Percentiles rank a stretch among this genome's conserved stretches.
phyloP scores from a whole-genome alignment of 2,329 filamentous ascomycete species.

The Alternaria viburni region DNA sequence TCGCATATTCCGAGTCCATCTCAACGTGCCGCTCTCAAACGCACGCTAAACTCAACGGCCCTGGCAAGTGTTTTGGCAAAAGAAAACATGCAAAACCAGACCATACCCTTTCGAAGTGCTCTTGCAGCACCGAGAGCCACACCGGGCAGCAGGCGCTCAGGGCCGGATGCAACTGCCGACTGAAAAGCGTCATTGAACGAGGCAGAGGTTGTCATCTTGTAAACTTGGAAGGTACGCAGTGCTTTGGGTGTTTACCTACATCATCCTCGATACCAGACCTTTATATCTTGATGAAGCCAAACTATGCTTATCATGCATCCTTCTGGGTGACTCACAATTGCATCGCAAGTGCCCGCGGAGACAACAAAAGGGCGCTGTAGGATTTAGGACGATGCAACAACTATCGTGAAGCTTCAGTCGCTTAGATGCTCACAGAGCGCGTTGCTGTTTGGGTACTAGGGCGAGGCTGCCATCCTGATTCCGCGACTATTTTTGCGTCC shows the following conservation, averaged over 20 bases:
- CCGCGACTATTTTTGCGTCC: neutral
- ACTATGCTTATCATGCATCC: neutral
- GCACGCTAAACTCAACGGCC: conserved; percentile 6
- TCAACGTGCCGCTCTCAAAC: neutral
- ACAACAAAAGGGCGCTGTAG: neutral
- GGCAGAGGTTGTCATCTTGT: conserved; percentile 1
- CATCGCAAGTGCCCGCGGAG: neutral
- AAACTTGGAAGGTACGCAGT: neutral
- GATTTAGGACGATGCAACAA: neutral
- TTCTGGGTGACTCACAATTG: neutral
- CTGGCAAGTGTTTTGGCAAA: neutral
- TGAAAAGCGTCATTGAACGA: conserved; percentile 20
- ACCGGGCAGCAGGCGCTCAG: conserved; percentile 24
- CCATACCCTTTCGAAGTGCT: conserved; percentile 19
- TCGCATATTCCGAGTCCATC: neutral
- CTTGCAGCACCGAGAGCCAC: conserved; percentile 31
- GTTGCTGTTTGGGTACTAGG: neutral
- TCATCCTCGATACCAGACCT: neutral
- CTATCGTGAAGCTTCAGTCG: neutral
- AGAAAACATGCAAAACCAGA: conserved; percentile 1
- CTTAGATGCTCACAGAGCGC: neutral
- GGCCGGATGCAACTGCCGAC: conserved; percentile 24
- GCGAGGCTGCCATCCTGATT: neutral
- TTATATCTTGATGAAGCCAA: neutral
- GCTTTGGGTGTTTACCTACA: neutral